phyloP scores from a whole-genome alignment of 2,329 filamentous ascomycete genomes.

The Geosmithia morbida region DNA sequence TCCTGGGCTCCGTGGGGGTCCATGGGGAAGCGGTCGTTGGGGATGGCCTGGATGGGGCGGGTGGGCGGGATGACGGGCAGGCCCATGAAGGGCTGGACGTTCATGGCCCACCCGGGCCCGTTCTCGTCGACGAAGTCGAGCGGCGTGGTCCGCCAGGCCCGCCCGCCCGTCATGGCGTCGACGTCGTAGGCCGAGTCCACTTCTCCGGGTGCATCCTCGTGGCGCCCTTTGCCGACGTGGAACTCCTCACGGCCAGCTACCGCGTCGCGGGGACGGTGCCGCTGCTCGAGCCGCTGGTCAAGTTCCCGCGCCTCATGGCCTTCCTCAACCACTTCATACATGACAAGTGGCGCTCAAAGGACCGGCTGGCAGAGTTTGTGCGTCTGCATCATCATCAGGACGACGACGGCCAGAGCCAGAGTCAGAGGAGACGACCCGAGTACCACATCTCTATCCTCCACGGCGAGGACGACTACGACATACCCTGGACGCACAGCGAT shows the following conservation, averaged over 20 bases:
- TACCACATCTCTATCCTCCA: constrained; percentile 35
- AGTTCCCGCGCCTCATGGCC: constrained; percentile 27
- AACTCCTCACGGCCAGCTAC: constrained; percentile 39
- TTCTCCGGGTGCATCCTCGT: constrained; percentile 41
- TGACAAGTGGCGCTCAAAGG: constrained; percentile 35
- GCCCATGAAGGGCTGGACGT: too few species aligned
- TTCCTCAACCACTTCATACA: constrained; percentile 31
- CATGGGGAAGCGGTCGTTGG: too few species aligned
- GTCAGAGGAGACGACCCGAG: constrained; percentile 10
- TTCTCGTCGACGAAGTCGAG: too few species aligned
- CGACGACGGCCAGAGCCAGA: constrained; percentile 22
- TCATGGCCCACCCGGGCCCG: too few species aligned
- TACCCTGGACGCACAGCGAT: constrained; percentile 33
- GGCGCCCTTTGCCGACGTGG: constrained; percentile 41
- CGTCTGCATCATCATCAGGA: constrained; percentile 20
- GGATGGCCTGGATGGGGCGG: too few species aligned
- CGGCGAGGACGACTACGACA: constrained; percentile 35
- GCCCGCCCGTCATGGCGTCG: too few species aligned
- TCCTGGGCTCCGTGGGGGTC: too few species aligned
- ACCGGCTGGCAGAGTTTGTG: constrained; percentile 30
- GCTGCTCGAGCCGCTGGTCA: constrained; percentile 33
- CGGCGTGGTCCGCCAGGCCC: too few species aligned
- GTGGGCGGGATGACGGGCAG: too few species aligned
- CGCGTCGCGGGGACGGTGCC: constrained; percentile 39
- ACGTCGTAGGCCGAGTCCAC: too few species aligned